phyloP scores from a whole-genome alignment of 148 eudicot species.

The Heliamphora exappendiculata region DNA sequence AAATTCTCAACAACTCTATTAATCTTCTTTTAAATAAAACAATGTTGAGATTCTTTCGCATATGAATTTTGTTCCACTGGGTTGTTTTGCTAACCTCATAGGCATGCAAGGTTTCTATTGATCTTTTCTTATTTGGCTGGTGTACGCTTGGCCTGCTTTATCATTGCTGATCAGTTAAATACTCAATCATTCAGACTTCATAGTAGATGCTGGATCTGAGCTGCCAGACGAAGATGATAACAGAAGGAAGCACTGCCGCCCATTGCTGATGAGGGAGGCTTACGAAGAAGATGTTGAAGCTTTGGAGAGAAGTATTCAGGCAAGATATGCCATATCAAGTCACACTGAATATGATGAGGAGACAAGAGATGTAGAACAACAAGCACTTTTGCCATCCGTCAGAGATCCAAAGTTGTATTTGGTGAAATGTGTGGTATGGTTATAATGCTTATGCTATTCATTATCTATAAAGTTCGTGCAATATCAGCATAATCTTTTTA shows the following conservation, averaged over 20 bases:
- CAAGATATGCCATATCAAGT: constrained; percentile 57
- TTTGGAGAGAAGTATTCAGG: constrained; percentile 60
- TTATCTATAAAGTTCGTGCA: background rate
- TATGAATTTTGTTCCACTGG: background rate
- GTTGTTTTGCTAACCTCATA: background rate
- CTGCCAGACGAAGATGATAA: constrained; percentile 54
- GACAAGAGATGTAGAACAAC: constrained; percentile 93
- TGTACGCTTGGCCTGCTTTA: background rate
- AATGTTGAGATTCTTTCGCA: no score
- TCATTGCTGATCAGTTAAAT: constrained; percentile 11
- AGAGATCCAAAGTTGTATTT: constrained; percentile 93
- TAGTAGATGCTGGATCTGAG: constrained; percentile 51
- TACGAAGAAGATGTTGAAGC: constrained; percentile 85
- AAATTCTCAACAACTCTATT: background rate
- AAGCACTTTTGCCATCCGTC: constrained; percentile 90
- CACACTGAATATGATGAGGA: constrained; percentile 82
- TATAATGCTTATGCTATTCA: background rate
- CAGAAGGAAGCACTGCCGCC: constrained; percentile 56
- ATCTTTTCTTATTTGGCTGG: background rate
- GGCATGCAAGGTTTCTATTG: background rate
- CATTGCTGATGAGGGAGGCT: constrained; percentile 67
- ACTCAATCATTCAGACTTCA: constrained; percentile 55
- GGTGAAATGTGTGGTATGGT: constrained; percentile 95
- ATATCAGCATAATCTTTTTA: background rate
- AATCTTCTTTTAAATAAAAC: background rate